Percentiles rank a stretch among this genome's conserved stretches.
Conservation (phyloP, 306 rosid genomes). For the Cucumis melo region DNA sequence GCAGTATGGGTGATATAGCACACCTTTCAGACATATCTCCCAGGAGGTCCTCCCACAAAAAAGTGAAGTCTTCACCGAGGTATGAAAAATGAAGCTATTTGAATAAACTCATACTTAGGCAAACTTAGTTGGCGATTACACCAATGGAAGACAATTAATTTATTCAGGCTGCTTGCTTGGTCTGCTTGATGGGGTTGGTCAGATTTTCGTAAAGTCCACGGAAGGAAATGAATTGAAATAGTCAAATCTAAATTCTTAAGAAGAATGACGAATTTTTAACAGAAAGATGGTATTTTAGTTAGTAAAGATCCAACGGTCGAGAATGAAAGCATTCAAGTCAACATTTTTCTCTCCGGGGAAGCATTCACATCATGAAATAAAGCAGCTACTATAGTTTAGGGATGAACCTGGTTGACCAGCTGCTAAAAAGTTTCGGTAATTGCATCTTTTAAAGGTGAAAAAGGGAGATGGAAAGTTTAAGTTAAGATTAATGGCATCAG, state of each 20-base stretch:
- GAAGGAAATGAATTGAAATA: not conserved
- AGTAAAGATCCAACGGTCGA: not conserved
- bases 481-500: not conserved
- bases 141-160: not conserved
- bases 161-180: not conserved
- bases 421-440: not conserved
- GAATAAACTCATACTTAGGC: not conserved
- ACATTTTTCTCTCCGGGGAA: not conserved
- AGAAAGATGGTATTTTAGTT: not conserved
- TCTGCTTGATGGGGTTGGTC: not conserved
- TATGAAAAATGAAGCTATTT: not conserved
- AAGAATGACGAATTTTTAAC: not conserved
- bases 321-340: not conserved
- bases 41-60: conserved; percentile 1
- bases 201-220: not conserved
- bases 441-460: not conserved
- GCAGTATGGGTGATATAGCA: conserved; percentile 20
- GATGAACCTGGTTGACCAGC: not conserved
- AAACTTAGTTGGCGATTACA: not conserved
- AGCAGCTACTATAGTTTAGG: not conserved
- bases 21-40: conserved; percentile 21
- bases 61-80: not conserved
- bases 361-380: not conserved
- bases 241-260: not conserved
- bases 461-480: not conserved